Conservation (phyloP, 129 eudicot species). For the Saposhnikovia divaricata region DNA sequence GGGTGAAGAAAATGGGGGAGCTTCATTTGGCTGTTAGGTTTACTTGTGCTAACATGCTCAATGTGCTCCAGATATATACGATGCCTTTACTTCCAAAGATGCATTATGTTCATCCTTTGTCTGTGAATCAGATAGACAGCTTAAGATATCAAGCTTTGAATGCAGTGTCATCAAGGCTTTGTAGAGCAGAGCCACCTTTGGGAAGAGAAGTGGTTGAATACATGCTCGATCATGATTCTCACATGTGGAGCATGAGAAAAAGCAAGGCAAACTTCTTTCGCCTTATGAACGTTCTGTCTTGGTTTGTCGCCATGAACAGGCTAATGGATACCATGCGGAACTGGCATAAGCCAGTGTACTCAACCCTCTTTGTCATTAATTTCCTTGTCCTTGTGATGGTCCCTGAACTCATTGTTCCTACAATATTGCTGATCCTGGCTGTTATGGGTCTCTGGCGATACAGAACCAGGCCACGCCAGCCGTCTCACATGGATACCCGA, state of each 20-base stretch:
- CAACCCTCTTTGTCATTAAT: slow-evolving; percentile 36
- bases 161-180: slow-evolving; percentile 63
- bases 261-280: slow-evolving; percentile 88
- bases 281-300: slow-evolving; percentile 54
- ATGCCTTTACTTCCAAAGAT: slow-evolving; percentile 85
- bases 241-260: slow-evolving; percentile 98
- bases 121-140: slow-evolving; percentile 73
- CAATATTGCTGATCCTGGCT: slow-evolving; percentile 40
- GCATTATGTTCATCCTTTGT: slow-evolving; percentile 86
- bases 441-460: slow-evolving; percentile 65
- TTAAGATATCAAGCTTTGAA: slow-evolving; percentile 88
- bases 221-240: slow-evolving; percentile 92
- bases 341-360: slow-evolving; percentile 73
- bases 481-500: slow-evolving; percentile 87
- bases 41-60: slow-evolving; percentile 76
- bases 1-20: slow-evolving; percentile 97
- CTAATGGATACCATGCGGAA: slow-evolving; percentile 46
- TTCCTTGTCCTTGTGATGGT: slow-evolving; percentile 47
- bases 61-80: slow-evolving; percentile 74
- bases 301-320: slow-evolving; percentile 45
- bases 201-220: slow-evolving; percentile 93
- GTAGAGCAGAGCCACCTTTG: slow-evolving; percentile 80
- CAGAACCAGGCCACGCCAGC: slow-evolving; percentile 55
- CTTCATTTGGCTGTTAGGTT: slow-evolving; percentile 91
- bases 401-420: slow-evolving; percentile 77